Conservation (phyloP, 1,139 yeast genomes). For the Eremothecium cymbalariae region DNA sequence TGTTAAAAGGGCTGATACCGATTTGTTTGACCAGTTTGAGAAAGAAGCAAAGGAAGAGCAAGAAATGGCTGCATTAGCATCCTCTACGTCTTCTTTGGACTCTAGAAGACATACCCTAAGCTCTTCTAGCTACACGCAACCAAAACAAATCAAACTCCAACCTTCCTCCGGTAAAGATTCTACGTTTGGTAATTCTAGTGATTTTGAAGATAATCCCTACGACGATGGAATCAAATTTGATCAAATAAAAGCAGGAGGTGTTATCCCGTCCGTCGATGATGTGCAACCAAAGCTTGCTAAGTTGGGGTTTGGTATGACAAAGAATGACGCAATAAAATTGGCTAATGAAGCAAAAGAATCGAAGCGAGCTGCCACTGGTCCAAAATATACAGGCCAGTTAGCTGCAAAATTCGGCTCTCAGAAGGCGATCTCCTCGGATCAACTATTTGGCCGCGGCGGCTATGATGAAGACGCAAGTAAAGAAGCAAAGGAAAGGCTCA, state of each 20-base stretch:
- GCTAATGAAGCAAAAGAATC: constrained; percentile 37
- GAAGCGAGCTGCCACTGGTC: constrained; percentile 36
- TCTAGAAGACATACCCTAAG: neutral
- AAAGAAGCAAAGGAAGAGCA: constrained; percentile 75
- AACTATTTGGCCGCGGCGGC: constrained; percentile 80
- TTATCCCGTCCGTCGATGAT: constrained; percentile 40
- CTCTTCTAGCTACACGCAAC: neutral
- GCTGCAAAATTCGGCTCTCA: constrained; percentile 75
- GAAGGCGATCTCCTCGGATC: constrained; percentile 93
- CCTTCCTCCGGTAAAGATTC: constrained; percentile 7
- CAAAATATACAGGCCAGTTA: constrained; percentile 59
- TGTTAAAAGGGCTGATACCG: constrained; percentile 48
- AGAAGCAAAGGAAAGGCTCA: constrained; percentile 74
- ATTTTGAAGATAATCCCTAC: constrained; percentile 9
- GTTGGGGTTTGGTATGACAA: constrained; percentile 79
- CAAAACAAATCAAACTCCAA: constrained; percentile 8
- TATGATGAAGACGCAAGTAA: constrained; percentile 70
- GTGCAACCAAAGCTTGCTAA: constrained; percentile 67
- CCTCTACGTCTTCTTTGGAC: constrained; percentile 2
- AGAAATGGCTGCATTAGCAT: constrained; percentile 34
- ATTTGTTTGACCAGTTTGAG: constrained; percentile 75
- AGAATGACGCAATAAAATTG: constrained; percentile 40
- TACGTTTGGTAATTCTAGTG: neutral
- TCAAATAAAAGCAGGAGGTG: constrained; percentile 10
- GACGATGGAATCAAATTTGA: constrained; percentile 12